Conservation (phyloP, 169 alveolate genomes). For the Eimeria zaria region DNA sequence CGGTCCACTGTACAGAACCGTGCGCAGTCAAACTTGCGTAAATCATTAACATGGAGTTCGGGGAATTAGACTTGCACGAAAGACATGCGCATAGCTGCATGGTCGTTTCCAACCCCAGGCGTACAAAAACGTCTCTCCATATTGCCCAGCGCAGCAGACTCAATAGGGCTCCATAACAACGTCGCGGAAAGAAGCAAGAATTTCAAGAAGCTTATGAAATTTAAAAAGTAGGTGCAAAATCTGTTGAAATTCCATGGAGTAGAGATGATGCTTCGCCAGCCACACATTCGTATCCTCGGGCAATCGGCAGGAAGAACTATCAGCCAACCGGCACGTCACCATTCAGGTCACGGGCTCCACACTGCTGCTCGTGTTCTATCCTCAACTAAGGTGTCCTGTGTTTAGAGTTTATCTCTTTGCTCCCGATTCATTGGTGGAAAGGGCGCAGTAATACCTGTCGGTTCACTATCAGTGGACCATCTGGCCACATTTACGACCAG, state of each 20-base stretch:
- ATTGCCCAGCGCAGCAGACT: conserved; percentile 21
- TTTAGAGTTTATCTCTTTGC: not conserved
- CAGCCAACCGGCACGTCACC: conserved; percentile 47
- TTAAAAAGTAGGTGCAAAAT: not conserved
- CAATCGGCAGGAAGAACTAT: conserved; percentile 36
- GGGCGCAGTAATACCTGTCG: not conserved
- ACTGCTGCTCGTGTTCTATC: conserved; percentile 35
- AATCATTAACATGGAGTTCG: not conserved
- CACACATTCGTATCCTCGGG: not conserved
- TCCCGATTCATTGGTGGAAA: not conserved
- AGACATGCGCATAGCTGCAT: not conserved
- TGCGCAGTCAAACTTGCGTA: not conserved
- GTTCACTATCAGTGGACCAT: conserved; percentile 25
- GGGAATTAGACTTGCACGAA: not conserved
- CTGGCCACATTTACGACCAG: conserved; percentile 37
- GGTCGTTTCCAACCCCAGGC: not conserved
- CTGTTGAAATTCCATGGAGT: not conserved
- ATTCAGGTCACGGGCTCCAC: conserved; percentile 11
- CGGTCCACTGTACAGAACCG: not conserved
- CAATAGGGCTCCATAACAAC: conserved; percentile 5
- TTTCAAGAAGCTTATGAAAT: not conserved
- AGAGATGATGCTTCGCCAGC: not conserved
- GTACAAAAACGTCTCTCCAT: not conserved
- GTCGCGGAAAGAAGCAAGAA: not conserved
- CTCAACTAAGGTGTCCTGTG: not conserved